Percentiles rank a stretch among this genome's conserved stretches.
Conservation (phyloP, 768 basidiomycete genomes). For the Favolaschia claudopus region DNA sequence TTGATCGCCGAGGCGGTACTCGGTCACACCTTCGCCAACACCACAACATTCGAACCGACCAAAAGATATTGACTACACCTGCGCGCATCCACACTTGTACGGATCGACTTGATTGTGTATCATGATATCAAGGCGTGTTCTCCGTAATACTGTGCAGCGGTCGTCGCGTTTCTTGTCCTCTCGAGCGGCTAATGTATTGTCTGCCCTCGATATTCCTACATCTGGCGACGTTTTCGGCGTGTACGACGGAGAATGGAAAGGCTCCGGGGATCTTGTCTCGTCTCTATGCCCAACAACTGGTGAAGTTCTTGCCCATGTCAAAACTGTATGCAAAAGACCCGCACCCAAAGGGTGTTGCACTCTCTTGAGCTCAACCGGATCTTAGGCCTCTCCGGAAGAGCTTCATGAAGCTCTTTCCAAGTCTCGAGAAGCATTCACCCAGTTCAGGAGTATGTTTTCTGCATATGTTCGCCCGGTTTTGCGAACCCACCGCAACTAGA, state of each 20-base stretch:
- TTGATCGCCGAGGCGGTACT: no score
- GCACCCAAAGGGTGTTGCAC: neutral
- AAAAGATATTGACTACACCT: no score
- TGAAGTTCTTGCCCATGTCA: slow-evolving; percentile 79
- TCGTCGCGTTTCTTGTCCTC: slow-evolving; percentile 64
- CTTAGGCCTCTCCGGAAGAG: slow-evolving; percentile 75
- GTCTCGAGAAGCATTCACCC: slow-evolving; percentile 74
- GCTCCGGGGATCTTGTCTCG: slow-evolving; percentile 72
- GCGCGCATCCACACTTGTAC: no score
- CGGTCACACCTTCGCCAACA: no score
- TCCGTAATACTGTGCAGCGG: slow-evolving; percentile 18
- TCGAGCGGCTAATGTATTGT: slow-evolving; percentile 73
- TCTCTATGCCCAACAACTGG: slow-evolving; percentile 89
- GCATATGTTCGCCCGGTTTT: neutral
- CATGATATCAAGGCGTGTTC: slow-evolving; percentile 39
- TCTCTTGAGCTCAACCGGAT: slow-evolving; percentile 15
- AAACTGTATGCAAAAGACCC: slow-evolving; percentile 64
- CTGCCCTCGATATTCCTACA: slow-evolving; percentile 66
- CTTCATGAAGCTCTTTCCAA: slow-evolving; percentile 72
- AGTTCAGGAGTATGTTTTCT: slow-evolving; percentile 62
- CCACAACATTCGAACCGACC: no score
- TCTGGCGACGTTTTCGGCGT: slow-evolving; percentile 72
- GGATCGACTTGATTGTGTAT: no score
- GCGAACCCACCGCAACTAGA: slow-evolving; percentile 31
- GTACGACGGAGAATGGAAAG: slow-evolving; percentile 85